These are phyloP conservation scores for Rhizopogon roseolus DNA, from an alignment of 768 basidiomycete genomes.

Conservation along the genomic window DNA sequence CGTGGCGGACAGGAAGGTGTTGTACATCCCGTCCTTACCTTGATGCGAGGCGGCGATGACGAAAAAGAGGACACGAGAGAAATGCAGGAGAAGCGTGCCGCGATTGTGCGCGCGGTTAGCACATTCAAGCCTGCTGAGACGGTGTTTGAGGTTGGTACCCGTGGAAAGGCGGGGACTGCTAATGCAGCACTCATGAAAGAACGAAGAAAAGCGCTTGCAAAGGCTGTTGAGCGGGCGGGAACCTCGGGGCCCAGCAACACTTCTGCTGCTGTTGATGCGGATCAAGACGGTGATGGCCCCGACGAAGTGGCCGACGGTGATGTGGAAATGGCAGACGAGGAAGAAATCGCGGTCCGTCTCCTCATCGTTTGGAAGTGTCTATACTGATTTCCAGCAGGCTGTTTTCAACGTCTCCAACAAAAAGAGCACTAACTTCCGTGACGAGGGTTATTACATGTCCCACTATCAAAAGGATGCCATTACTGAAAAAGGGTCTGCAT, in stretches of 20 bases:
- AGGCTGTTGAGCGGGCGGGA: constrained; percentile 49
- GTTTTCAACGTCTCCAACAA: constrained; percentile 57
- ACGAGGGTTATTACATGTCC: constrained; percentile 88
- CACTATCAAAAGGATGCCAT: constrained; percentile 84
- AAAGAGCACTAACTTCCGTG: constrained; percentile 53
- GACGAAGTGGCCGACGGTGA: constrained; percentile 21
- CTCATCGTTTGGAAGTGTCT: not conserved
- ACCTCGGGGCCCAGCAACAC: constrained; percentile 25
- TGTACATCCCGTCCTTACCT: constrained; percentile 61
- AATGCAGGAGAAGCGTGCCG: constrained; percentile 45
- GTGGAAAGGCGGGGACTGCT: constrained; percentile 52
- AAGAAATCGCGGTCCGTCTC: constrained; percentile 59
- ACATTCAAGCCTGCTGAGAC: constrained; percentile 86
- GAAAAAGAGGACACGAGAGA: constrained; percentile 35
- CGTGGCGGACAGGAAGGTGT: constrained; percentile 53
- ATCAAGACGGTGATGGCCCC: constrained; percentile 27
- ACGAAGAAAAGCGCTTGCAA: constrained; percentile 71
- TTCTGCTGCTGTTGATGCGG: constrained; percentile 25
- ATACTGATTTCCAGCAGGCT: constrained; percentile 35
- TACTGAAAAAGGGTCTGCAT: constrained; percentile 82
- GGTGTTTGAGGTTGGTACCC: constrained; percentile 82
- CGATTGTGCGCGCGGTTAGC: constrained; percentile 69
- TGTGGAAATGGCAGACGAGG: constrained; percentile 75
- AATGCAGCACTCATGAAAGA: constrained; percentile 84
- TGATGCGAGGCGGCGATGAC: constrained; percentile 36